Evolutionary conservation across 2,329 filamentous ascomycete genomes (phyloP).

Genomic region (Pseudophaeomoniella oleicola): DNA sequence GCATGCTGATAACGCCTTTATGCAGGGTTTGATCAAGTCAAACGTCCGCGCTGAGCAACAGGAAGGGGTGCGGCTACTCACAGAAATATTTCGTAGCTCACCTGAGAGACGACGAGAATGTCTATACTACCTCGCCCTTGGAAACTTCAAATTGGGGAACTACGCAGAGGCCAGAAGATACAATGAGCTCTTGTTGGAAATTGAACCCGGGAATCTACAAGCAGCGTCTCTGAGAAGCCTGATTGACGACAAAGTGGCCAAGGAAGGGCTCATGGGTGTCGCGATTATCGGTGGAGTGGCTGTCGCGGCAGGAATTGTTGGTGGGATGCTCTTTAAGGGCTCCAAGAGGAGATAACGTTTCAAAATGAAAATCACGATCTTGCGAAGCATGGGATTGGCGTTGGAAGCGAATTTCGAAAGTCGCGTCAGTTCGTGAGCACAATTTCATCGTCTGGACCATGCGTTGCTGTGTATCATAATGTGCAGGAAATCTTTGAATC

Average conservation of each 20-base stretch:
- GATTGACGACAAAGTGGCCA: constrained; percentile 93
- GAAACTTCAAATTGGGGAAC: constrained; percentile 97
- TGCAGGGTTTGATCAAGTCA: constrained; percentile 87
- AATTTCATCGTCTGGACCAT: no score
- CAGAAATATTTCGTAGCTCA: constrained; percentile 88
- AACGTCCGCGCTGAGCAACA: constrained; percentile 73
- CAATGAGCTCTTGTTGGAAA: constrained; percentile 81
- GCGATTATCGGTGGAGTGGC: constrained; percentile 90
- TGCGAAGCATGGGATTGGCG: background rate
- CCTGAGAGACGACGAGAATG: constrained; percentile 93
- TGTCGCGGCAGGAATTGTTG: constrained; percentile 83
- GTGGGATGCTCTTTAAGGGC: constrained; percentile 71
- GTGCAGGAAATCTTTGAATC: background rate
- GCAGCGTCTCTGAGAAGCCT: constrained; percentile 70
- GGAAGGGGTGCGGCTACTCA: constrained; percentile 81
- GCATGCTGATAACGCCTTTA: constrained; percentile 1
- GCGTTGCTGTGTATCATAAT: background rate
- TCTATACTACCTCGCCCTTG: constrained; percentile 92
- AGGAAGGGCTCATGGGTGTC: constrained; percentile 84
- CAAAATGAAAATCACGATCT: constrained; percentile 2
- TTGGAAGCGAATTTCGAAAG: background rate
- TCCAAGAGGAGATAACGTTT: constrained; percentile 45
- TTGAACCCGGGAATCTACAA: constrained; percentile 84
- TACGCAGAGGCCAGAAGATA: constrained; percentile 89
- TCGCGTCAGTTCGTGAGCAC: background rate